Conservation (phyloP, 768 basidiomycete species). For the Trametes gibbosa region DNA sequence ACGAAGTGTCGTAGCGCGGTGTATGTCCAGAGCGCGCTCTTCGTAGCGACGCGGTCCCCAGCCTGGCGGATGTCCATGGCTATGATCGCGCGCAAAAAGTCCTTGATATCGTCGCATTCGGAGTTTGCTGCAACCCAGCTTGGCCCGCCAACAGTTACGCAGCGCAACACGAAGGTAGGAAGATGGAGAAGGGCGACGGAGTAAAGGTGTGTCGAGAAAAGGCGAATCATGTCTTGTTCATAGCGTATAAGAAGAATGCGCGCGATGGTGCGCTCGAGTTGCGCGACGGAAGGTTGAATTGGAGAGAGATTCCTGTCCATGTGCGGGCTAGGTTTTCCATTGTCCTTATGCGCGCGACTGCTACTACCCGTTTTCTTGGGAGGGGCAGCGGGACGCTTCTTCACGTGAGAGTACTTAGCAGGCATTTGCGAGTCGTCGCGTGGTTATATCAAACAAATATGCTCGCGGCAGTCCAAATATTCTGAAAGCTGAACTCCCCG, state of each 20-base stretch:
- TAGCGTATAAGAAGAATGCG: slow-evolving; percentile 66
- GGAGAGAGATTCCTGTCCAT: slow-evolving; percentile 49
- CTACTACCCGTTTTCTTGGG: slow-evolving; percentile 38
- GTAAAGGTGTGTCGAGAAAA: slow-evolving; percentile 70
- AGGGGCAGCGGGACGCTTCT: slow-evolving; percentile 54
- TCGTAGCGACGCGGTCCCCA: slow-evolving; percentile 75
- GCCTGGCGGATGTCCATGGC: slow-evolving; percentile 78
- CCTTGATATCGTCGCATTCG: slow-evolving; percentile 67
- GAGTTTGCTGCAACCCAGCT: slow-evolving; percentile 69
- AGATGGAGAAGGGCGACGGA: slow-evolving; percentile 62
- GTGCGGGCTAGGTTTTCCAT: slow-evolving; percentile 43
- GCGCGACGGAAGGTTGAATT: slow-evolving; percentile 53
- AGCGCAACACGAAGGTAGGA: slow-evolving; percentile 66
- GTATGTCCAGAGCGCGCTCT: slow-evolving; percentile 78
- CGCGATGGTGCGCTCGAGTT: slow-evolving; percentile 67
- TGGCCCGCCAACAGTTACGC: slow-evolving; percentile 57
- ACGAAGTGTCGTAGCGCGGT: slow-evolving; percentile 76
- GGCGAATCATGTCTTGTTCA: slow-evolving; percentile 71
- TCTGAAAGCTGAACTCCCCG: too few relatives aligned
- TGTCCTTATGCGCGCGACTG: slow-evolving; percentile 33
- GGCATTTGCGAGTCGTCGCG: slow-evolving; percentile 42
- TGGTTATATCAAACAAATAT: not conserved
- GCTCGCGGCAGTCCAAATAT: too few relatives aligned
- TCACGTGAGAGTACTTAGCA: slow-evolving; percentile 73
- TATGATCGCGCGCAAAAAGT: slow-evolving; percentile 67